phyloP scores from a whole-genome alignment of 2,329 filamentous ascomycete genomes.

The Colletotrichum musicola region DNA sequence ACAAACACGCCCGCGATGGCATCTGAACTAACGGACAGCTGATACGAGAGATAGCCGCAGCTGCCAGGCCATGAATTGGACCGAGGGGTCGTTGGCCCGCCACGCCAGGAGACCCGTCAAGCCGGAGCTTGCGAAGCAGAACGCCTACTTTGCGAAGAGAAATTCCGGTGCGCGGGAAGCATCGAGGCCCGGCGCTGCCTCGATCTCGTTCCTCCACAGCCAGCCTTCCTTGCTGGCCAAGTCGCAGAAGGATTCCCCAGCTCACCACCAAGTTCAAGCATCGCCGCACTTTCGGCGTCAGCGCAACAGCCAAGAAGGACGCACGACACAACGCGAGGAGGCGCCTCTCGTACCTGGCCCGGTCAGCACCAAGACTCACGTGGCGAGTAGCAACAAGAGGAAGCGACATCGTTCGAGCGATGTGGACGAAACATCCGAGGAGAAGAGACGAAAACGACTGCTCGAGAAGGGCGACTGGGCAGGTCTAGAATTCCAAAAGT shows the following conservation, averaged over 20 bases:
- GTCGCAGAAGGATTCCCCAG: neutral
- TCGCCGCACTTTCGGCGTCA: constrained; percentile 33
- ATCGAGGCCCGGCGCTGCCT: neutral
- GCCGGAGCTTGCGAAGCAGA: constrained; percentile 51
- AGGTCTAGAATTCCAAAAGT: constrained; percentile 48
- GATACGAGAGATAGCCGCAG: no score
- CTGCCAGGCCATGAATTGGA: constrained; percentile 56
- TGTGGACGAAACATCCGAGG: constrained; percentile 14
- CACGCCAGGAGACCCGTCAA: constrained; percentile 51
- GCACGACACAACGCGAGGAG: neutral
- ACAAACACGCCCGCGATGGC: neutral
- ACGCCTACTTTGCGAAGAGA: constrained; percentile 53
- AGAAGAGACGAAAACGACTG: constrained; percentile 36
- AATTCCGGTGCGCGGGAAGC: constrained; percentile 26
- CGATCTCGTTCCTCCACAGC: constrained; percentile 45
- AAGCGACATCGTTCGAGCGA: neutral
- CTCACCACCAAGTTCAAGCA: neutral
- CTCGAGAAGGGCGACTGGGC: constrained; percentile 45
- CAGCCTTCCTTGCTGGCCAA: neutral
- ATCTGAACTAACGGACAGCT: neutral
- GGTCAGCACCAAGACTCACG: neutral
- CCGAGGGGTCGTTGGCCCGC: constrained; percentile 52
- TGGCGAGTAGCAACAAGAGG: neutral
- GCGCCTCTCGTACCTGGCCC: neutral
- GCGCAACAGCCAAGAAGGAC: constrained; percentile 26